Evolutionary conservation across 208 protist genomes (phyloP), one percentile per base, ranked within the genome.

Genomic region (Leishmania amazonensis): DNA sequence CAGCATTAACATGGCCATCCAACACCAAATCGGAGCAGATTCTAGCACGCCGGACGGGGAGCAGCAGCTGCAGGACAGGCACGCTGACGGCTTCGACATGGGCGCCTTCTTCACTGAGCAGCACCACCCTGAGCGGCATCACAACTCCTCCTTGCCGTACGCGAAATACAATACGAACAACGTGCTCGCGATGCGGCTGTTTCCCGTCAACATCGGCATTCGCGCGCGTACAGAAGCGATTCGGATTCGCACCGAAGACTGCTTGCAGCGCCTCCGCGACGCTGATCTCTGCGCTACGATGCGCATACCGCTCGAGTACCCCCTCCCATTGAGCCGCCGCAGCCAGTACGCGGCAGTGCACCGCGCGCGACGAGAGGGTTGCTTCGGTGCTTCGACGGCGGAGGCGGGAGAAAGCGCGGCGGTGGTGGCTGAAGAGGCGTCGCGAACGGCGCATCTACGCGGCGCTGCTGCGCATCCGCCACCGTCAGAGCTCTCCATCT

Each of bases 71-170:
- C 51, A 35, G 57, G 42, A 65, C 62, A 24, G 64, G 64, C 45
- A 75, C 67, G 38, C 40, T 11, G 73, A 86, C 9, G 84, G 80
- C 62, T 94, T 90, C 68, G 62, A 90, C 68, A 76, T 92, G 83
- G 78, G 86, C 35, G 45, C 78, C 35, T 90, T 81, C 88, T 90
- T 86, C 67, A 57, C 40, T 24, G 84, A 81, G 9, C 70, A 81
- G 11, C 83, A 89, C 79, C 89, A 92, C 71, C 85, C 89, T 1
- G 89, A 92, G 76, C 87, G 87, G 38, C 89, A 93, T 58, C 87
- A 93, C 85, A 93, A 88, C 88, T 90, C 87, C 49, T 96, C 91
- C 19, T 76, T 91, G 42, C 88, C 90, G 3, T 91, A 90, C 79
- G 58, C 62, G 42, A 64, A 74, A 1, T 67, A 83, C 54, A 83